phyloP scores from a whole-genome alignment of 1,284 basidiomycete species.

The Acaromyces ingoldii region DNA sequence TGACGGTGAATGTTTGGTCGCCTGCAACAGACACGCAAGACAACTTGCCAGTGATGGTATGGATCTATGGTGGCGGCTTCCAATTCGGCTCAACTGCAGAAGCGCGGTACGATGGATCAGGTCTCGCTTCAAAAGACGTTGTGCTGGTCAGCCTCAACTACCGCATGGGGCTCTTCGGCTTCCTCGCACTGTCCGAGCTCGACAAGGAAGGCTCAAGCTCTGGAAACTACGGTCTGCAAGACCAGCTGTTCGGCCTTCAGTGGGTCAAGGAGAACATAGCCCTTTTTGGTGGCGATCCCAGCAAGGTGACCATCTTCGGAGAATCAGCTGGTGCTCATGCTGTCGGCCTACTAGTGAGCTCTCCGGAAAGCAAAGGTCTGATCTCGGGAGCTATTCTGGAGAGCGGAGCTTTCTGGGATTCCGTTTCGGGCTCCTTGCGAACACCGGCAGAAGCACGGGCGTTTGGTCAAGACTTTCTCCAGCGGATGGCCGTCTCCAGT shows the following conservation, averaged over 20 bases:
- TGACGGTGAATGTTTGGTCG: conserved; percentile 1
- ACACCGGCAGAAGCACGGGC: too few relatives aligned
- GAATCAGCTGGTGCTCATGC: conserved; percentile 16
- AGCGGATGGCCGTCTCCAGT: too few relatives aligned
- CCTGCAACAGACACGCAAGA: neutral
- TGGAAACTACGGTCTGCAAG: conserved; percentile 9
- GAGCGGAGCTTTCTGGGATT: too few relatives aligned
- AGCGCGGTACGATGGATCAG: neutral
- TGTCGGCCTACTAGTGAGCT: too few relatives aligned
- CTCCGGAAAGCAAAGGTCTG: too few relatives aligned
- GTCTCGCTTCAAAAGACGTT: neutral
- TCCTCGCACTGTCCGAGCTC: conserved; percentile 12
- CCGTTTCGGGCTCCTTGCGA: too few relatives aligned
- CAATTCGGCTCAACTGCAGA: conserved; percentile 8
- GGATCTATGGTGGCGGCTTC: conserved; percentile 12
- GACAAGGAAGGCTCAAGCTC: neutral
- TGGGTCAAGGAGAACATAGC: conserved; percentile 8
- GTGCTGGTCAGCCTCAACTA: conserved; percentile 58
- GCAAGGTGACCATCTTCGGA: conserved; percentile 13
- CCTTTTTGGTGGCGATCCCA: conserved; percentile 12
- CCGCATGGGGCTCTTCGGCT: conserved; percentile 49
- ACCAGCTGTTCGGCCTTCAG: conserved; percentile 4
- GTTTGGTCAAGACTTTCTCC: too few relatives aligned
- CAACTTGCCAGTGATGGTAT: conserved; percentile 10
- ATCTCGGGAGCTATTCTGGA: too few relatives aligned